Evolutionary conservation across 2,329 filamentous ascomycete species (phyloP).

Genomic region (Plenodomus tracheiphilus): DNA sequence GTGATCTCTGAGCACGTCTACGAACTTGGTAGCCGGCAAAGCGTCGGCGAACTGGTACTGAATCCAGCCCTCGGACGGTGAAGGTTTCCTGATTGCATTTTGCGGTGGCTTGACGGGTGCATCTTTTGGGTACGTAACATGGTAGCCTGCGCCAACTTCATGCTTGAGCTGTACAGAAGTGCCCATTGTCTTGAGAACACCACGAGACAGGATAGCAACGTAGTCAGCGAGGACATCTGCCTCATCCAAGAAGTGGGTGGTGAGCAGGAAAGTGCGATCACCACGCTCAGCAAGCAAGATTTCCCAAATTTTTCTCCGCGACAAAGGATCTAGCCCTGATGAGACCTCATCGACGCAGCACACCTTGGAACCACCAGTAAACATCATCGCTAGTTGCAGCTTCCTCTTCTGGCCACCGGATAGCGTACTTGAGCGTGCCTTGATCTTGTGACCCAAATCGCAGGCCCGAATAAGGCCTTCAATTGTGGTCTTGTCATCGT

Average conservation of each 20-base stretch:
- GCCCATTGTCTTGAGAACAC: slow-evolving; percentile 77
- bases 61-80: slow-evolving; percentile 63
- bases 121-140: slow-evolving; percentile 56
- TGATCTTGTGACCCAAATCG: slow-evolving; percentile 74
- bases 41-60: slow-evolving; percentile 75
- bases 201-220: slow-evolving; percentile 85
- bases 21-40: slow-evolving; percentile 69
- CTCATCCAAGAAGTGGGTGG: slow-evolving; percentile 92
- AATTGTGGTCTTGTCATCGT: slow-evolving; percentile 63
- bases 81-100: slow-evolving; percentile 47
- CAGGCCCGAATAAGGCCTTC: slow-evolving; percentile 67
- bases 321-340: slow-evolving; percentile 84
- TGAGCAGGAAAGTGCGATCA: slow-evolving; percentile 79
- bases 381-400: slow-evolving; percentile 91
- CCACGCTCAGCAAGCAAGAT: slow-evolving; percentile 86
- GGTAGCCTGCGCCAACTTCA: slow-evolving; percentile 78
- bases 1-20: slow-evolving; percentile 67
- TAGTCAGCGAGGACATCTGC: slow-evolving; percentile 87
- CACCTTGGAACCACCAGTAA: slow-evolving; percentile 83
- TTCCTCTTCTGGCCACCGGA: slow-evolving; percentile 93
- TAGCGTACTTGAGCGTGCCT: slow-evolving; percentile 73
- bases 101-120: slow-evolving; percentile 55
- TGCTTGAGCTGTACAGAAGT: slow-evolving; percentile 87
- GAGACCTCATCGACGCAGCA: slow-evolving; percentile 93
- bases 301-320: slow-evolving; percentile 89